Evolutionary conservation across 768 basidiomycete species (phyloP), one percentile per base, ranked within the genome.

Genomic region (Trametes meyenii): DNA sequence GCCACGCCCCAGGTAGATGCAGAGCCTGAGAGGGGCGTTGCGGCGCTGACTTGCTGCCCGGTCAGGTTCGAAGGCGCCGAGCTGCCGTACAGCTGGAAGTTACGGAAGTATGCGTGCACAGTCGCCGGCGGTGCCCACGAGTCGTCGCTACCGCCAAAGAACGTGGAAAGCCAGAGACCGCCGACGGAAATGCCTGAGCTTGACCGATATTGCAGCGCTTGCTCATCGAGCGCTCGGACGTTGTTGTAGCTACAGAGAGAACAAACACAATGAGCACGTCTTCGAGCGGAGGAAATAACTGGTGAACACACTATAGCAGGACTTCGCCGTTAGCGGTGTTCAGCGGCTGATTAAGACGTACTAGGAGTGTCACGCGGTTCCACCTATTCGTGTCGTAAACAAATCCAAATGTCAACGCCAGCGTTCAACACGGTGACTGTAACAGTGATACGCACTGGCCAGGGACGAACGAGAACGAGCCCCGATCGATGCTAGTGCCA

Each of bases 131-230:
- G 86, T 23, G 88, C 88, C 89, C 89, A 95, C 38, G 81, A 81
- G 4, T 76, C 58, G 68, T 95, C 89, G 60, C 80, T 79, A 23
- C 89, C 92, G 74, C 91, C 92, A 69, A 92, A 94, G 77, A 94
- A 93, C 21, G 90, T 92, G 36, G 92, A 93, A 73, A 94, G 90
- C 75, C 84, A 93, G 50, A 94, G 72, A 8, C 93, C 92, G 36
- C 85, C 86, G 10, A 84, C 80, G 10, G 75, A 70, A 24, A 94
- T 74, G 24, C 74, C 73, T 21, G 80, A 71, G 33, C 74, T 78
- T 23, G 79, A 79, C 24, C 93, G 85, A 58, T 92, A 80, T 67
- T 87, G 85, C 21, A 94, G 76, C 65, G 85, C 79, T 26, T 78
- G 70, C 70, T 90, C 85, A 45, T 81, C 75, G 14, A 91, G 70